Conservation (phyloP, 768 basidiomycete genomes). For the Hericium coralloides region DNA sequence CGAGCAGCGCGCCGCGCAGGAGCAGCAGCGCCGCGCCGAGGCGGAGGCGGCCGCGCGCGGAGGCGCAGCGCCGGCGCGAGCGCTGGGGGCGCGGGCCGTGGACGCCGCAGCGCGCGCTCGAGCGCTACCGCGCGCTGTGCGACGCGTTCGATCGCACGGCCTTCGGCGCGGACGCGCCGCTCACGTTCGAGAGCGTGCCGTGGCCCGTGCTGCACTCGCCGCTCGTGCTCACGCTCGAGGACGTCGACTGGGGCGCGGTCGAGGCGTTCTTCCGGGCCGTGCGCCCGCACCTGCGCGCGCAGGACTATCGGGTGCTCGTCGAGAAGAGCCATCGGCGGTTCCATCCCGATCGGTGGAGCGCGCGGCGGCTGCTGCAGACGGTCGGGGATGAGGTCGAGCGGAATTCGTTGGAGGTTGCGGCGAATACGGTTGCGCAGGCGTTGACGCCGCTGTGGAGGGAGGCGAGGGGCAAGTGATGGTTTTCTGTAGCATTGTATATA, state of each 20-base stretch:
- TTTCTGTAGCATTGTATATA: background rate
- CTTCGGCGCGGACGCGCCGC: conserved; percentile 41
- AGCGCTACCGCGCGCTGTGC: conserved; percentile 52
- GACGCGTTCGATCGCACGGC: conserved; percentile 56
- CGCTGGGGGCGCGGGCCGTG: conserved; percentile 54
- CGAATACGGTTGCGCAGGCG: conserved; percentile 66
- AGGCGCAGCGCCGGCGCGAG: conserved; percentile 29
- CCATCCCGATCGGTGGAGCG: conserved; percentile 76
- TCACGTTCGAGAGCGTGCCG: conserved; percentile 57
- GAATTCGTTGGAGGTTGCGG: conserved; percentile 56
- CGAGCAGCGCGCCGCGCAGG: conserved; percentile 8
- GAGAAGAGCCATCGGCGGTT: conserved; percentile 66
- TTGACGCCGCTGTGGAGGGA: conserved; percentile 60
- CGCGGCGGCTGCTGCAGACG: conserved; percentile 50
- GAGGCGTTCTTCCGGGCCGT: conserved; percentile 60
- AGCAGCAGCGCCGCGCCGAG: conserved; percentile 23
- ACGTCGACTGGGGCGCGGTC: conserved; percentile 64
- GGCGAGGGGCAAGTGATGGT: conserved; percentile 21
- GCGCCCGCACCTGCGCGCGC: conserved; percentile 39
- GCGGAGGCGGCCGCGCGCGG: conserved; percentile 14
- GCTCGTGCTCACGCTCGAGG: conserved; percentile 42
- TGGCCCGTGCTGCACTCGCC: conserved; percentile 67
- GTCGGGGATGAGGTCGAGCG: conserved; percentile 50
- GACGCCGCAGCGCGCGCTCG: conserved; percentile 58
- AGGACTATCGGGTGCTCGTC: conserved; percentile 58